These are phyloP conservation scores for Malus hybrid DNA, from an alignment of 331 rosid genomes.

Conservation along the genomic window DNA sequence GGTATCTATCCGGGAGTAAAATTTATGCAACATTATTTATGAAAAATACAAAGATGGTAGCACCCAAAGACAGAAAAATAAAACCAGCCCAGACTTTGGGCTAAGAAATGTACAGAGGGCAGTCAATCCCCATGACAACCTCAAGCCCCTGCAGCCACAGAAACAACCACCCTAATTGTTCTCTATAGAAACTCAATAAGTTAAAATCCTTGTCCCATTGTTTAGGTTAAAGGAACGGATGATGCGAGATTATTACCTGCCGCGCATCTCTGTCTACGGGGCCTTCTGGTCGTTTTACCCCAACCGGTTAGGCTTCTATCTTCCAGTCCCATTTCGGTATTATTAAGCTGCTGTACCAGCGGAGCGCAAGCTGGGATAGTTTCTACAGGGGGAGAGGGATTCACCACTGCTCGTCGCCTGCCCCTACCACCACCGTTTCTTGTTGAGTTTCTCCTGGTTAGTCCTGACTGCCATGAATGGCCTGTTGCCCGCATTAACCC, in stretches of 20 bases:
- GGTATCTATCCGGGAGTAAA: conserved; percentile 46
- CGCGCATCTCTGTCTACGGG: conserved; percentile 86
- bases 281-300: conserved; percentile 95
- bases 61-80: conserved; percentile 47
- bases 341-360: conserved; percentile 53
- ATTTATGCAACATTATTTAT: conserved; percentile 73
- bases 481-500: conserved; percentile 91
- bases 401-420: conserved; percentile 50
- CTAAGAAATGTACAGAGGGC: conserved; percentile 62
- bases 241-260: conserved; percentile 49
- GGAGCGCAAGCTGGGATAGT: conserved; percentile 39
- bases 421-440: conserved; percentile 81
- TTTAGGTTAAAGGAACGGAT: conserved; percentile 55
- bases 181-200: conserved; percentile 48
- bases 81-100: conserved; percentile 60
- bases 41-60: conserved; percentile 63
- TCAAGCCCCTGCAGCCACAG: conserved; percentile 33
- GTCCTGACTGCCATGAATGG: conserved; percentile 73
- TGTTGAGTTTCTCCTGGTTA: conserved; percentile 67
- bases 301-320: conserved; percentile 93
- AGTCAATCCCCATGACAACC: conserved; percentile 36
- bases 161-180: conserved; percentile 33
- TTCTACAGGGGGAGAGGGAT: conserved; percentile 34
- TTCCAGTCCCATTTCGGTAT: conserved; percentile 67
- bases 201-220: conserved; percentile 35